phyloP scores from a whole-genome alignment of 2,329 filamentous ascomycete species.

The Penicillium aurantiogriseum region DNA sequence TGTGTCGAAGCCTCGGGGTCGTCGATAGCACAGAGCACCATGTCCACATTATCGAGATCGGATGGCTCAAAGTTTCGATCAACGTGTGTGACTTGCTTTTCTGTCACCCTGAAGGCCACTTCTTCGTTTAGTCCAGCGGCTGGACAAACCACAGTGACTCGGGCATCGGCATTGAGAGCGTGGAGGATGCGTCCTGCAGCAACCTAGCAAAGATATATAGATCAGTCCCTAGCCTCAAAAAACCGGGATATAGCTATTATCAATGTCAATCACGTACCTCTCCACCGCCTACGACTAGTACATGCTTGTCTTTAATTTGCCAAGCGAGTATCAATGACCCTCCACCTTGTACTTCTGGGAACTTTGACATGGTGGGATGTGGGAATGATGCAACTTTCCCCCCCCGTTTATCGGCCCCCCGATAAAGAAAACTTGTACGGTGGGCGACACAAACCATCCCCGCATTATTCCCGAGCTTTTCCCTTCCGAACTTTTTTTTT shows the following conservation, averaged over 20 bases:
- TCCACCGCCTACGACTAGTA: conserved; percentile 91
- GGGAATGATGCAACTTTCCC: conserved; percentile 11
- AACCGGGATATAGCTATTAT: conserved; percentile 12
- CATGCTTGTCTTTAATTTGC: conserved; percentile 85
- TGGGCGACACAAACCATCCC: conserved; percentile 8
- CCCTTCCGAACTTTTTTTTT: conserved; percentile 20
- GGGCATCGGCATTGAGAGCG: conserved; percentile 90
- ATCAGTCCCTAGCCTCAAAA: conserved; percentile 12
- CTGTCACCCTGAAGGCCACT: conserved; percentile 75
- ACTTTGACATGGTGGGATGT: conserved; percentile 52
- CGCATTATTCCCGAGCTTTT: conserved; percentile 17
- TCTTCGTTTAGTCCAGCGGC: conserved; percentile 79
- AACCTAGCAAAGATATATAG: conserved; percentile 60
- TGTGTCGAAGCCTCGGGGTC: conserved; percentile 85
- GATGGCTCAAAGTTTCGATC: conserved; percentile 80
- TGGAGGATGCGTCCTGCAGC: conserved; percentile 92
- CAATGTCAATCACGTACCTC: conserved; percentile 62
- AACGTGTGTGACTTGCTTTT: conserved; percentile 73
- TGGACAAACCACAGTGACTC: conserved; percentile 82
- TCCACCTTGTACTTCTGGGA: conserved; percentile 80
- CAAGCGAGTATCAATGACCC: conserved; percentile 93
- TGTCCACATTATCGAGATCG: conserved; percentile 78
- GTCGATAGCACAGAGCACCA: conserved; percentile 92
- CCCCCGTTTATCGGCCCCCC: conserved; percentile 11
- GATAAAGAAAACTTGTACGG: conserved; percentile 21